Conservation (phyloP, 1,284 basidiomycete genomes). For the Leccinum huronense region DNA sequence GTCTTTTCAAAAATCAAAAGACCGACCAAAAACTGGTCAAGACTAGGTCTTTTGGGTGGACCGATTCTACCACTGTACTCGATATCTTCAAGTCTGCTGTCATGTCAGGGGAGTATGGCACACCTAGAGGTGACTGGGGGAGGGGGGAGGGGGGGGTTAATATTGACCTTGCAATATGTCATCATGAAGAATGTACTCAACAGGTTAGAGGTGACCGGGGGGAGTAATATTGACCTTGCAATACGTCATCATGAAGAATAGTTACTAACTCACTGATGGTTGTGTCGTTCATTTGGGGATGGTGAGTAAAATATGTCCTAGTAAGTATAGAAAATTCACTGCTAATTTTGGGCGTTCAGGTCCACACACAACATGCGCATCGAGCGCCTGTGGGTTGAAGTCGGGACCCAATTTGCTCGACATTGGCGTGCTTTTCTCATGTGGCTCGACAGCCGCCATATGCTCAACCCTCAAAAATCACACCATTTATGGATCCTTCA, state of each 20-base stretch:
- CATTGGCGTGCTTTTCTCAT: conserved; percentile 35
- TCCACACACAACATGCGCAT: conserved; percentile 28
- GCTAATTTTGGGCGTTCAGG: background rate
- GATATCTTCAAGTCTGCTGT: background rate
- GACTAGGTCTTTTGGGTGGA: too few relatives aligned
- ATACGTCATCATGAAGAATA: background rate
- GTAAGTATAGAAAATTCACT: background rate
- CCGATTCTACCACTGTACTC: background rate
- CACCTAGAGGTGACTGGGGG: background rate
- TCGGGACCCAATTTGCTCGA: conserved; percentile 24
- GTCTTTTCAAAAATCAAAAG: too few relatives aligned
- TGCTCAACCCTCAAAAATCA: conserved; percentile 21
- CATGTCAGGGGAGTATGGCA: background rate
- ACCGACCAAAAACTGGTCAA: too few relatives aligned
- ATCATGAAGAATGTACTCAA: too few relatives aligned
- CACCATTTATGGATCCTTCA: conserved; percentile 36
- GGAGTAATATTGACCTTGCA: background rate
- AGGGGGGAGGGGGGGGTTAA: too few relatives aligned
- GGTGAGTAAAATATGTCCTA: background rate
- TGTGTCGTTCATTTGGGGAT: background rate
- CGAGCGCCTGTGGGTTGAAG: conserved; percentile 42
- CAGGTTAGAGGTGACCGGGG: background rate
- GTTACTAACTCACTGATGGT: background rate
- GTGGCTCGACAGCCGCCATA: conserved; percentile 23
- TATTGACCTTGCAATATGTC: background rate